Percentiles rank a stretch among this genome's conserved stretches.
Evolutionary conservation across 768 basidiomycete genomes (phyloP).

Genomic region (Sutorius australiensis): DNA sequence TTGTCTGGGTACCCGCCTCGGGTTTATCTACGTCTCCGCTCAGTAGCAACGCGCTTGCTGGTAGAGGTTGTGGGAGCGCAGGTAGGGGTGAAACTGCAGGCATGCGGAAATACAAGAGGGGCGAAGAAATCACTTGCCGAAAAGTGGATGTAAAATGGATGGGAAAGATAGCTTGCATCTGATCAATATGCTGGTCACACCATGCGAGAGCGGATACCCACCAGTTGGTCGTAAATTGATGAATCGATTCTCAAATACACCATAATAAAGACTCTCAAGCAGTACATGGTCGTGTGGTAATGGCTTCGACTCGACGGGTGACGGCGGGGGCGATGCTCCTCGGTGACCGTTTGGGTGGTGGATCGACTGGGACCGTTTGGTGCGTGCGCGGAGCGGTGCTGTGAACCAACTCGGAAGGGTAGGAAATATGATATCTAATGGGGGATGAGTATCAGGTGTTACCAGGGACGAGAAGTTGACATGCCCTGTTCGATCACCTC

Average conservation of each 20-base stretch:
- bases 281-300: conserved; percentile 64
- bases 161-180: conserved; percentile 54
- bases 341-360: conserved; percentile 47
- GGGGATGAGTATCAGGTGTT: not conserved
- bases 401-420: conserved; percentile 76
- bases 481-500: conserved; percentile 74
- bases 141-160: conserved; percentile 71
- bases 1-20: conserved; percentile 18
- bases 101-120: conserved; percentile 62
- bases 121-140: conserved; percentile 57
- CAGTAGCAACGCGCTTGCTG: conserved; percentile 22
- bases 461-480: conserved; percentile 7
- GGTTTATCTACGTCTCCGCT: conserved; percentile 25
- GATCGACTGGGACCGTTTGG: conserved; percentile 45
- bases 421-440: conserved; percentile 71
- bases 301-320: conserved; percentile 33
- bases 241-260: conserved; percentile 68
- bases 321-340: conserved; percentile 28
- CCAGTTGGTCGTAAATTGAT: conserved; percentile 70
- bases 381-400: conserved; percentile 54
- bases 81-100: conserved; percentile 65
- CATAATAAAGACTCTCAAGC: conserved; percentile 61
- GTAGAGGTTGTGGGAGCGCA: conserved; percentile 36
- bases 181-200: conserved; percentile 4
- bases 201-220: conserved; percentile 27